Base-by-base conservation (phyloP, 2,329 filamentous ascomycete species). In the Fusarium beomiforme region DNA sequence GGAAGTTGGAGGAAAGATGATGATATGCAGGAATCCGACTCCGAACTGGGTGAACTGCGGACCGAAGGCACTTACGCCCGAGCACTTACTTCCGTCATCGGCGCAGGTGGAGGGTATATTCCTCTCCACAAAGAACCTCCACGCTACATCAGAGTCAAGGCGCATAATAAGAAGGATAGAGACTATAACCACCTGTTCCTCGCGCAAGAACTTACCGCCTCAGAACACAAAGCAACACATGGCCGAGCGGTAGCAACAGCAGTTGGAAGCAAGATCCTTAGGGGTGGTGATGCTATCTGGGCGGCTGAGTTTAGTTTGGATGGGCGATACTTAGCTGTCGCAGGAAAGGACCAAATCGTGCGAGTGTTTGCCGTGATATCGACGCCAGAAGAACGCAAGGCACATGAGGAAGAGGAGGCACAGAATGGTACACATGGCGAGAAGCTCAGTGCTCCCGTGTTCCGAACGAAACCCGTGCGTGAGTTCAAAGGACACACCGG, bases 261-360 rank as follows among this genome's bases (percentile, higher is more conserved):
- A 17, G 79, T 82, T 16, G 82, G 82, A 47, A 83, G 81, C 64
- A 83, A 81, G 68, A 78, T 83, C 36, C 70, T 82, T 6, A 80
- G 81, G 43, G 83, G 83, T 11, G 85, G 85, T 39, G 88, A 92
- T 66, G 94, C 96, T 0, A 91, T 97, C 36, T 99, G 96, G 96
- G 91, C 95, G 1, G 89, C 93, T 70, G 93, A 96, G 76, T 98
- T 98, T 77, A 98, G 95, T 77, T 91, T 91, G 66, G 95, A 98
- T 82, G 96, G 96, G 8, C 93, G 87, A 76, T 97, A 95, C 79
- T 85, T 99, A 21, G 96, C 96, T 9, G 94, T 94, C n/a, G 96
- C 93, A 14, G 96, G 96, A 7, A 93, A 95, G 73, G 96, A 98
- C 79, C 90, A 90, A 70, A 87, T 95, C 19, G 90, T 99, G 14